Evolutionary conservation across 2,329 filamentous ascomycete species (phyloP), one percentile per base, ranked within the genome.

Genomic region (Diaporthe longicolla): DNA sequence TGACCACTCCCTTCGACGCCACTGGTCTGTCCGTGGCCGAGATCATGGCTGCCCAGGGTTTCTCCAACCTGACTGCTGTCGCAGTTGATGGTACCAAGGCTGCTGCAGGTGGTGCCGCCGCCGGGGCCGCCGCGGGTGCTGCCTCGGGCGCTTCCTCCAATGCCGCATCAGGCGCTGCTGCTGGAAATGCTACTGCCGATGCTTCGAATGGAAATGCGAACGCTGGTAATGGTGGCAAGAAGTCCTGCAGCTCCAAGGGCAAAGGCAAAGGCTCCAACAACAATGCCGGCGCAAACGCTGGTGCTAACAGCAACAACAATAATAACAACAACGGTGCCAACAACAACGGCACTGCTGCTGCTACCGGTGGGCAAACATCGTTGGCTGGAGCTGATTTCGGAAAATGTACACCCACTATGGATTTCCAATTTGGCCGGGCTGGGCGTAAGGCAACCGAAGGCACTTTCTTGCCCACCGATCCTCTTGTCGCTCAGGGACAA

Each of bases 11-110:
- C 4, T 89, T 93, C 61, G 81, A 86, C 58, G 90, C 91, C 19
- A 81, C 81, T 70, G 91, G 92, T n/a, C 81, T 92, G 77, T 92
- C 90, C 75, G 89, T 93, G 37, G 92, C 92, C 29, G 87, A 93
- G 73, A 83, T 94, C 74, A 87, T 92, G 82, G 83, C 82, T 65
- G 89, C 88, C 29, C 87, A 91, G 73, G 92, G 92, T 17, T 92
- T 93, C 79, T 85, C 85, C 76, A 90, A 91, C 82, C 91, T 94
- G 48, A 68, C 63, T 8, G 45, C 63, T n/a, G 63, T 68, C 24
- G 63, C 63, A 77, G 89, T 87, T 37, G 76, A 72, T 2, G 63
- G 63, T n/a, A 68, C 63, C 6, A 68, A 68, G 32, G 29, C 63
- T 52, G 45, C 63, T 9, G 63, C 48, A 26, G 63, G 48, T 40